These are phyloP conservation scores for Rhodomyrtus tomentosa DNA, from an alignment of 345 rosid genomes.

Conservation along the genomic window DNA sequence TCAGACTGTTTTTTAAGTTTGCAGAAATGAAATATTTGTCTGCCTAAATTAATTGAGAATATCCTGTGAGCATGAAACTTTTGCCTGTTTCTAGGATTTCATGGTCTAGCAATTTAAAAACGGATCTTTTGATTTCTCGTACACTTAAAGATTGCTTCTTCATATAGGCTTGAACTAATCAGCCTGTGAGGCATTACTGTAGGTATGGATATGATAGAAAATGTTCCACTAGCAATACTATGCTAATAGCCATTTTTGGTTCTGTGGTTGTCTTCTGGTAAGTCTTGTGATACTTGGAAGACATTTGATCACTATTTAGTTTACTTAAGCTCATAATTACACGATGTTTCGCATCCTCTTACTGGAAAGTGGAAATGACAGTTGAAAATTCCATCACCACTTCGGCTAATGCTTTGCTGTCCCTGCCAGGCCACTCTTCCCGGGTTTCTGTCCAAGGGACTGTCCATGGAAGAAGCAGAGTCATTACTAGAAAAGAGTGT, in stretches of 20 bases:
- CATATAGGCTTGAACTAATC: background rate
- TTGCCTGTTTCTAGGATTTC: background rate
- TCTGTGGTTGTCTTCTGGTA: background rate
- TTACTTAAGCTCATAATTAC: background rate
- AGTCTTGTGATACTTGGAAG: background rate
- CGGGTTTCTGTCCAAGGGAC: conserved; percentile 70
- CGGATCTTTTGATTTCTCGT: background rate
- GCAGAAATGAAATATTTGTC: background rate
- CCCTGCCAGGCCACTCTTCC: conserved; percentile 63
- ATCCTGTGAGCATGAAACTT: background rate
- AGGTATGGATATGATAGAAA: background rate
- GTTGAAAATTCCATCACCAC: background rate
- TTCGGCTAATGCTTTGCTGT: background rate
- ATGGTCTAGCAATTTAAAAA: background rate
- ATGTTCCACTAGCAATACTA: background rate
- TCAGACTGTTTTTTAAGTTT: background rate
- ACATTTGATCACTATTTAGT: background rate
- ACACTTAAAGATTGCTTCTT: background rate
- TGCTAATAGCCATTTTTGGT: background rate
- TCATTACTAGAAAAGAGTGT: conserved; percentile 61
- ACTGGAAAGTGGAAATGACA: background rate
- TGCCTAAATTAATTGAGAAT: background rate
- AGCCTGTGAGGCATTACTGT: background rate
- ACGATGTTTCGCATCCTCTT: background rate
- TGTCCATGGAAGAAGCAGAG: conserved; percentile 62